Conservation (phyloP, 495 filamentous ascomycete genomes). For the Beverwykella pulmonaria region DNA sequence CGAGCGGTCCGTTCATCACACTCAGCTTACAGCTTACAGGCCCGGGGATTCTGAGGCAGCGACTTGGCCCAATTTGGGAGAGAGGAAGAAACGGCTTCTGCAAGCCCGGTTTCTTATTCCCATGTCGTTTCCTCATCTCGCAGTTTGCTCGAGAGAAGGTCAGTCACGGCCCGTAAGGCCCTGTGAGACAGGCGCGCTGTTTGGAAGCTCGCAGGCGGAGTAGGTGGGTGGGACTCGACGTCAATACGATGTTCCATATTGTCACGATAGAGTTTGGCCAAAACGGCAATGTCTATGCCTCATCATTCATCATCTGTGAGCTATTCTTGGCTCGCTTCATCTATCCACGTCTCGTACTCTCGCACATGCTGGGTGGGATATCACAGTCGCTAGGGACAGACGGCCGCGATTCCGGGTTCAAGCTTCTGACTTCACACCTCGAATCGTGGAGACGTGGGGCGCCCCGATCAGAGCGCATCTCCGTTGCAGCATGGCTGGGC, state of each 20-base stretch:
- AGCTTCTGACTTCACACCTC: constrained; percentile 23
- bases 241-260: not conserved
- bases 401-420: constrained; percentile 37
- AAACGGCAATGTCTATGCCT: constrained; percentile 2
- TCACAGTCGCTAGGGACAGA: constrained; percentile 32
- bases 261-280: not conserved
- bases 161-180: not conserved
- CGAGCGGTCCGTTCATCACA: constrained; percentile 24
- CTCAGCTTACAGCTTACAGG: constrained; percentile 32
- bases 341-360: constrained; percentile 14
- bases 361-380: constrained; percentile 8
- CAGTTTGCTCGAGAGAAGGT: not conserved
- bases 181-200: not conserved
- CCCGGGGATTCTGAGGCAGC: constrained; percentile 11
- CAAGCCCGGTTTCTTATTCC: constrained; percentile 7
- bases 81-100: constrained; percentile 12
- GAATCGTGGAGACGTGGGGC: constrained; percentile 31
- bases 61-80: constrained; percentile 12
- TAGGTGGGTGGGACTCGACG: not conserved
- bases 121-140: not conserved
- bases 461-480: constrained; percentile 16
- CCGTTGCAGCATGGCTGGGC: constrained; percentile 2
- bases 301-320: constrained; percentile 6
- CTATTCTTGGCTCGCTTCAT: constrained; percentile 25
- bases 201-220: not conserved